Evolutionary conservation across 345 rosid genomes (phyloP).

Genomic region (Litchi chinensis): DNA sequence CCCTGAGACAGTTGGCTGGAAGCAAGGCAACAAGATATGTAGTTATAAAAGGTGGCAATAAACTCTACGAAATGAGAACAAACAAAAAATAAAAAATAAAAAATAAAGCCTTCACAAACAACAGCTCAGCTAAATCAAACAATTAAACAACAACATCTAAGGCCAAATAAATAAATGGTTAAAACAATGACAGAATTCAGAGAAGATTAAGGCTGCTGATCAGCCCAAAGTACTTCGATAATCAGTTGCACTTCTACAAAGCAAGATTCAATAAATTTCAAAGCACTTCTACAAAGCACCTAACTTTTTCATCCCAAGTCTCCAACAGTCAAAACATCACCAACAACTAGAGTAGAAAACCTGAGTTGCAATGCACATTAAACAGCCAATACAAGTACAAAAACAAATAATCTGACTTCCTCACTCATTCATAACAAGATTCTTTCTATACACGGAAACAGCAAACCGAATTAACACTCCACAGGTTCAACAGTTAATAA

Average conservation of each 20-base stretch:
- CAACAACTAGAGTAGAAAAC: background rate
- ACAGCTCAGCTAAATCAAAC: background rate
- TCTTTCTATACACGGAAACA: too few relatives aligned
- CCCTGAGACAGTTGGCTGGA: slow-evolving; percentile 77
- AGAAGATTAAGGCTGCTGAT: background rate
- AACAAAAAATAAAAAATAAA: background rate
- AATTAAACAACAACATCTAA: background rate
- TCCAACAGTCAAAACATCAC: background rate
- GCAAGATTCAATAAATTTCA: background rate
- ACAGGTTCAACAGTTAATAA: background rate
- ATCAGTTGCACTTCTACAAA: background rate
- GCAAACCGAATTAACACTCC: too few relatives aligned
- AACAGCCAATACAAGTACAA: background rate
- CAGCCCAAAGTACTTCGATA: background rate
- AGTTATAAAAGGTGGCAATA: background rate
- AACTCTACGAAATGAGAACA: too few relatives aligned
- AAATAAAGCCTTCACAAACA: background rate
- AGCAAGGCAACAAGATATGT: slow-evolving; percentile 21
- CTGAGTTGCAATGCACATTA: background rate
- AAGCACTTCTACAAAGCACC: background rate
- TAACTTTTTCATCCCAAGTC: background rate
- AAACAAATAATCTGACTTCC: background rate
- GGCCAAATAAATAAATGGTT: background rate
- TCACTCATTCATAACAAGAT: background rate
- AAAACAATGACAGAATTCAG: background rate